Conservation (phyloP, 148 eudicot genomes). For the Amaranthus hypochondriacus region DNA sequence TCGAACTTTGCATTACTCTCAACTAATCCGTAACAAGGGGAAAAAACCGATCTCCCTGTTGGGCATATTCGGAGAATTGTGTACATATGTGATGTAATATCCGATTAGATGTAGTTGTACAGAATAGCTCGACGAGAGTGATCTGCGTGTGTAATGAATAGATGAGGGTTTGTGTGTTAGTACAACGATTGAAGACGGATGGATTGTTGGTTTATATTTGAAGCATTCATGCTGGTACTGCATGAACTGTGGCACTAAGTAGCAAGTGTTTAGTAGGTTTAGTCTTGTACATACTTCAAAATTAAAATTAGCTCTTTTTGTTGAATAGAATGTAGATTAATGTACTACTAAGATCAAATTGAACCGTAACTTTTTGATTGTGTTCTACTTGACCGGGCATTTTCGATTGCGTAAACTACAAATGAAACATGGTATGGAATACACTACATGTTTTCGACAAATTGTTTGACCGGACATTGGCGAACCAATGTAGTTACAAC, state of each 20-base stretch:
- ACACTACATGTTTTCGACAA: too few species aligned
- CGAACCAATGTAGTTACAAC: too few species aligned
- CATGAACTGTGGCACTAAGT: neutral
- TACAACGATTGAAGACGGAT: neutral
- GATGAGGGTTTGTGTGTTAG: neutral
- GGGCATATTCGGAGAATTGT: neutral
- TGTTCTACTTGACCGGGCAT: neutral
- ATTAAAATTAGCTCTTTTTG: neutral
- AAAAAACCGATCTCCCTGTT: neutral
- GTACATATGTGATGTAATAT: constrained; percentile 13
- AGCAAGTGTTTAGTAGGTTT: neutral
- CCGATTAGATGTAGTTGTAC: neutral
- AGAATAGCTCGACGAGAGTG: neutral
- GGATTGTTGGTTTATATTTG: neutral
- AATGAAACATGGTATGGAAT: too few species aligned
- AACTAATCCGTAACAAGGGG: constrained; percentile 3
- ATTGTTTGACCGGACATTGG: too few species aligned
- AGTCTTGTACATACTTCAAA: neutral
- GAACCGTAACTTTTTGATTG: neutral
- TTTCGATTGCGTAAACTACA: too few species aligned
- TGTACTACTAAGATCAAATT: neutral
- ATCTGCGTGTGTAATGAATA: neutral
- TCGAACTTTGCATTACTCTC: constrained; percentile 41
- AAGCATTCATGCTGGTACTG: neutral
- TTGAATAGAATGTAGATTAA: constrained; percentile 1